phyloP scores from a whole-genome alignment of 768 basidiomycete genomes.

The Gloeopeniophorella convolvens region DNA sequence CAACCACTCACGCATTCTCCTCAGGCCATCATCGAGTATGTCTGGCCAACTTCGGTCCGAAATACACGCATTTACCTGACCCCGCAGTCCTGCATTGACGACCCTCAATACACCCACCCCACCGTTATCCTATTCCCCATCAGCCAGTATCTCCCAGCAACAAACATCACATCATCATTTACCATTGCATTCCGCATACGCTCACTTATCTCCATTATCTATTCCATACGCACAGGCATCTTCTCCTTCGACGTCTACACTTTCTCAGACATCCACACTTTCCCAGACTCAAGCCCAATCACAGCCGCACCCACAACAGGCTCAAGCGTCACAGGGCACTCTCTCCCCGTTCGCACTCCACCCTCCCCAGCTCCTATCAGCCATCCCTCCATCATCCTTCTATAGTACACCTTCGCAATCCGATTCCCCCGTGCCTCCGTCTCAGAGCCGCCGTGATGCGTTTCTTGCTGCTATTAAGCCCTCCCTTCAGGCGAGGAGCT shows the following conservation, averaged over 20 bases:
- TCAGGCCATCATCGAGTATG: conserved; percentile 22
- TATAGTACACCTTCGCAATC: conserved; percentile 28
- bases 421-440: conserved; percentile 29
- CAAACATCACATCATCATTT: conserved; percentile 40
- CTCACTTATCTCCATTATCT: conserved; percentile 30
- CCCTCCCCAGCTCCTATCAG: conserved; percentile 36
- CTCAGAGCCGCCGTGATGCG: conserved; percentile 47
- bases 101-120: conserved; percentile 22
- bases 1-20: conserved; percentile 31
- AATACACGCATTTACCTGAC: conserved; percentile 14
- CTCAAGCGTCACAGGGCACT: conserved; percentile 32
- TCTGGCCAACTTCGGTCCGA: neutral
- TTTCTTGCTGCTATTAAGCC: conserved; percentile 50
- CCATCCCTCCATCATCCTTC: conserved; percentile 32
- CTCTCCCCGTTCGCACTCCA: conserved; percentile 68
- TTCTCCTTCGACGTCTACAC: conserved; percentile 12
- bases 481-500: conserved; percentile 49
- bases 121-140: conserved; percentile 9
- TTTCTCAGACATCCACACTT: conserved; percentile 6
- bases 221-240: conserved; percentile 22
- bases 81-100: conserved; percentile 25
- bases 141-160: conserved; percentile 33
- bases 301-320: conserved; percentile 27
- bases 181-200: conserved; percentile 33
- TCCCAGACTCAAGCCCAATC: conserved; percentile 21